A percentile compares a stretch with the other conserved stretches of the same genome.
Conservation (phyloP, 2,329 filamentous ascomycete genomes). For the Zasmidium citrigriseum region DNA sequence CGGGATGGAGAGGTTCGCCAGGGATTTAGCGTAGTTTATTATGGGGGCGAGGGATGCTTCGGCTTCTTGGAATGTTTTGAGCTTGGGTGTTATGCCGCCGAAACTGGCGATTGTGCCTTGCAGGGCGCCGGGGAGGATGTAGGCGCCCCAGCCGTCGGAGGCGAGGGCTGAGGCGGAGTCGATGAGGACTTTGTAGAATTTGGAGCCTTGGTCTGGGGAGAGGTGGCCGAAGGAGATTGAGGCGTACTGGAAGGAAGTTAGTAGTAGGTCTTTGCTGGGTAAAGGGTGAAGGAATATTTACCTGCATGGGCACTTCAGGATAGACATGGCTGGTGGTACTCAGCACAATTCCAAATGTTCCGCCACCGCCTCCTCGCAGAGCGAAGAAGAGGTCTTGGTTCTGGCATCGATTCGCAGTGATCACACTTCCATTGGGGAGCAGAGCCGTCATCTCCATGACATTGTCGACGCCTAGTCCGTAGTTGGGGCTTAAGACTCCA, state of each 20-base stretch:
- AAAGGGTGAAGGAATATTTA: constrained; percentile 1
- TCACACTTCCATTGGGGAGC: constrained; percentile 22
- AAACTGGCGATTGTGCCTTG: not conserved
- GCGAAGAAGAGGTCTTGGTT: constrained; percentile 55
- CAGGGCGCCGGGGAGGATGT: not conserved
- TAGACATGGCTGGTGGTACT: constrained; percentile 15
- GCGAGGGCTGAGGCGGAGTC: not conserved
- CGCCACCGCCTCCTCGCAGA: constrained; percentile 54
- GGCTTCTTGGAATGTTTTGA: not conserved
- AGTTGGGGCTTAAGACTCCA: constrained; percentile 18
- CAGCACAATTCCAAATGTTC: constrained; percentile 44
- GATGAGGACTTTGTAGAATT: not conserved
- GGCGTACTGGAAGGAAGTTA: not conserved
- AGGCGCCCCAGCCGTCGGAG: constrained; percentile 5
- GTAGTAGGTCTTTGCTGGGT: not conserved
- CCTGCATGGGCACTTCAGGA: constrained; percentile 11
- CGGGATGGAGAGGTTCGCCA: not conserved
- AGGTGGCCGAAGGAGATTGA: not conserved
- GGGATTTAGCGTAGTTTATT: not conserved
- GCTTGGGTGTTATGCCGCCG: not conserved
- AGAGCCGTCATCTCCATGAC: constrained; percentile 23
- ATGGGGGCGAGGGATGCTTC: not conserved
- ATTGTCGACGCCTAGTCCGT: constrained; percentile 29
- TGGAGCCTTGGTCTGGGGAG: not conserved
- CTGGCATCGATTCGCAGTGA: constrained; percentile 36